A percentile compares a stretch with the other conserved stretches of the same genome.
Conservation (phyloP, 2,329 filamentous ascomycete genomes). For the Macrophomina phaseolina region DNA sequence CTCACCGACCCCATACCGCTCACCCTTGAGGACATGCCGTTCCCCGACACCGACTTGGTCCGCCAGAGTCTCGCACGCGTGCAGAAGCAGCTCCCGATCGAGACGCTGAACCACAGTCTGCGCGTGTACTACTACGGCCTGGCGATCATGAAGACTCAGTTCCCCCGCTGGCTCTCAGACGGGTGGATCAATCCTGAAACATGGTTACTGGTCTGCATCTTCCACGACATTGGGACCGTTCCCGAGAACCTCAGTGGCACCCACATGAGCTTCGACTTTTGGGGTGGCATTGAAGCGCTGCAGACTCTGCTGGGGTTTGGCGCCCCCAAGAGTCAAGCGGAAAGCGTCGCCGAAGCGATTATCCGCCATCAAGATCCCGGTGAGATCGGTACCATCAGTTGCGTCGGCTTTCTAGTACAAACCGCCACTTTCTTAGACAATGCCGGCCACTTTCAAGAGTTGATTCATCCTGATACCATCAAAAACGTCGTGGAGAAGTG, state of each 20-base stretch:
- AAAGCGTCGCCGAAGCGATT: constrained; percentile 72
- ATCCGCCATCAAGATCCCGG: constrained; percentile 75
- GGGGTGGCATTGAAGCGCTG: constrained; percentile 67
- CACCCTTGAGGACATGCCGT: constrained; percentile 47
- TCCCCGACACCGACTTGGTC: constrained; percentile 58
- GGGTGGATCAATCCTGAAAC: constrained; percentile 58
- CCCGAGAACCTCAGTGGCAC: constrained; percentile 62
- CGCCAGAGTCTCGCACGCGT: constrained; percentile 53
- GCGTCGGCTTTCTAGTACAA: constrained; percentile 68
- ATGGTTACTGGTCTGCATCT: constrained; percentile 67
- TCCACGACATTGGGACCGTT: constrained; percentile 78
- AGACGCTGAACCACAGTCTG: constrained; percentile 74
- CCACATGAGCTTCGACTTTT: constrained; percentile 73
- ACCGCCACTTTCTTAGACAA: constrained; percentile 72
- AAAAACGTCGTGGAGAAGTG: constrained; percentile 62
- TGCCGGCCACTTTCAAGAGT: constrained; percentile 60
- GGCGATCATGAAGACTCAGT: constrained; percentile 23
- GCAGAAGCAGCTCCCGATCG: constrained; percentile 56
- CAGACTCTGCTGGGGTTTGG: constrained; percentile 57
- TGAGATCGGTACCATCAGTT: constrained; percentile 65
- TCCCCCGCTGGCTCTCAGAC: constrained; percentile 41
- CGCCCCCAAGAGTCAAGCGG: constrained; percentile 64
- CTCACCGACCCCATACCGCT: constrained; percentile 30
- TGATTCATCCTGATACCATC: constrained; percentile 64
- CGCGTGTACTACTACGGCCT: constrained; percentile 70